Base-by-base conservation (phyloP, 768 basidiomycete species). In the Tylopilus vinaceipallidus region DNA sequence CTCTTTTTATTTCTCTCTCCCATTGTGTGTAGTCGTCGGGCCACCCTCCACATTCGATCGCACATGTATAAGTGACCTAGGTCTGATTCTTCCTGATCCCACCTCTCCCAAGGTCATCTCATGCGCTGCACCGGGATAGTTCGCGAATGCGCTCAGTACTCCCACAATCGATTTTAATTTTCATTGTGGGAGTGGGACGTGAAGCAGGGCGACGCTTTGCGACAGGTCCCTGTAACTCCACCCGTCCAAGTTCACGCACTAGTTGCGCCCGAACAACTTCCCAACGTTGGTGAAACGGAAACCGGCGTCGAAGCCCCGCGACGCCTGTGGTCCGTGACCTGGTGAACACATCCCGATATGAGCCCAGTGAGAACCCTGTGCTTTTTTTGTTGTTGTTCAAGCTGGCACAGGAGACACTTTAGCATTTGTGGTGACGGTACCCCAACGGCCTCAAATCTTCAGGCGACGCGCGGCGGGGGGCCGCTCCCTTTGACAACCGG, bases 261-360 rank as follows among this genome's bases (percentile, higher is more conserved):
- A 7, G 19, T 34, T 34, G 11, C 42, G 22, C 29, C 23, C 36
- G n/a, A 52, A 22, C 38, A 38, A 39, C 30, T 11, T 33, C 49
- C 40, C 17, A 41, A 30, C 7, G 9, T 34, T 35, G 3, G 36
- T 35, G 29, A 37, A 52, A 47, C 44, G 51, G 35, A 59, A 47
- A 26, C 33, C 29, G 13, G 42, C 24, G 10, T 17, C 12, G 46
- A 33, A 22, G 34, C 29, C 37, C 37, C 37, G 32, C 9, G 30
- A 45, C 19, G 16, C 20, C 17, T 44, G 13, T 13, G 38, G 22
- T 16, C 33, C 35, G 40, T 37, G 36, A 17, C 35, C 10, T 10
- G 6, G 14, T 19, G 20, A 23, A 22, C 33, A 26, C 17, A 9
- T 36, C 45, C 41, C 14, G 29, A 36, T 30, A 36, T 47, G 23